phyloP scores from a whole-genome alignment of 345 rosid species.

The Corchorus olitorius region DNA sequence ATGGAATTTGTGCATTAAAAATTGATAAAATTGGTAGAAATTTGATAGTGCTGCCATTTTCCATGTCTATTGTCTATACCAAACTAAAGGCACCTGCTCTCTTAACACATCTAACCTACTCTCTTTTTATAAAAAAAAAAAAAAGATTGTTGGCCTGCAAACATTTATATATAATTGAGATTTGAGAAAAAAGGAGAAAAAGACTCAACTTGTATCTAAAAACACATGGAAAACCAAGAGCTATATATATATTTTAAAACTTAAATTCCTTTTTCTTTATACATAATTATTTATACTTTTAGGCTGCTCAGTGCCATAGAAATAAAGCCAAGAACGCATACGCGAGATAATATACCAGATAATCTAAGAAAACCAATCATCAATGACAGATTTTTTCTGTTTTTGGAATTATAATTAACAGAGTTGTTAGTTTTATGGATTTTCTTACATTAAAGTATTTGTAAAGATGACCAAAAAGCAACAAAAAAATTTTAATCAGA shows the following conservation, averaged over 20 bases:
- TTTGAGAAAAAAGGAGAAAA: background rate
- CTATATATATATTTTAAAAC: background rate
- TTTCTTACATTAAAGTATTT: background rate
- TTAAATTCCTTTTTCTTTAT: background rate
- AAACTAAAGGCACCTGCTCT: background rate
- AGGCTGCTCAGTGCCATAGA: background rate
- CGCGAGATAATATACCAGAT: background rate
- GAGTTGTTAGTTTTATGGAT: background rate
- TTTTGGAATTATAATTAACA: background rate
- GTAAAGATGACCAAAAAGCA: background rate
- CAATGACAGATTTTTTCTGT: background rate
- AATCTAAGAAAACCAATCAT: conserved; percentile 1
- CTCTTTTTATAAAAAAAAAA: background rate
- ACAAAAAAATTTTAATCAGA: background rate
- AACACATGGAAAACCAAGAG: background rate
- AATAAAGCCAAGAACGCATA: conserved; percentile 12
- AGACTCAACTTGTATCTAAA: background rate
- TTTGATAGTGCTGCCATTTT: background rate
- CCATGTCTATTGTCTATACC: background rate
- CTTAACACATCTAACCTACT: conserved; percentile 13
- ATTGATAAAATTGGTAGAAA: background rate
- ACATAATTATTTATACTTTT: background rate
- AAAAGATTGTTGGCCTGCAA: conserved; percentile 17
- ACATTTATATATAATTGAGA: background rate
- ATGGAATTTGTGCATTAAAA: background rate